A percentile compares a stretch with the other conserved stretches of the same genome.
Evolutionary conservation across 2,329 filamentous ascomycete species (phyloP).

Genomic region (Cordyceps cicadae): DNA sequence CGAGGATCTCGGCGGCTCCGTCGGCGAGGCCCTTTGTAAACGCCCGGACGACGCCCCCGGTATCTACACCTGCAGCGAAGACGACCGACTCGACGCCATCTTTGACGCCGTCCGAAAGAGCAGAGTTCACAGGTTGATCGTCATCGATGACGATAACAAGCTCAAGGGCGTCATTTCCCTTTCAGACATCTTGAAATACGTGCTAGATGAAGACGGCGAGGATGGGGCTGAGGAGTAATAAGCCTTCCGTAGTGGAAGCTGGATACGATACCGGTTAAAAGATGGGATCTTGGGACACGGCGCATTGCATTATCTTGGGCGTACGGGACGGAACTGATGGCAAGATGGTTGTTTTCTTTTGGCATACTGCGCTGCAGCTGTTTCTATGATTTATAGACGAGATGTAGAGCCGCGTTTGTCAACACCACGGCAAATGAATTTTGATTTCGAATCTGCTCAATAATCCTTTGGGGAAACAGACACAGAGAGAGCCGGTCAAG

Average conservation of each 20-base stretch:
- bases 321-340: not conserved
- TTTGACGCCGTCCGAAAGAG: conserved; percentile 96
- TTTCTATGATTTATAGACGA: not conserved
- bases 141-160: conserved; percentile 82
- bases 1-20: conserved; percentile 76
- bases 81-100: conserved; percentile 88
- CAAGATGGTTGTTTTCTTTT: not conserved
- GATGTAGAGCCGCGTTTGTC: not conserved
- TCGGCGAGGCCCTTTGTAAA: conserved; percentile 83
- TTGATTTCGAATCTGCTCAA: not conserved
- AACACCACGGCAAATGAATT: not conserved
- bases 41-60: conserved; percentile 86
- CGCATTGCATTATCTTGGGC: conserved; percentile 8
- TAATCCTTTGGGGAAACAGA: not conserved
- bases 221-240: conserved; percentile 22
- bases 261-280: not conserved
- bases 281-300: not conserved
- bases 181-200: conserved; percentile 94
- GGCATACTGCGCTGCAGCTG: not conserved
- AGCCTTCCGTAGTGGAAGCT: not conserved
- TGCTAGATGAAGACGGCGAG: conserved; percentile 69
- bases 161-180: conserved; percentile 86
- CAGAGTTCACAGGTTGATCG: conserved; percentile 82
- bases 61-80: conserved; percentile 89
- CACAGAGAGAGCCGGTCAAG: not conserved